Evolutionary conservation across 306 rosid genomes (phyloP), one percentile per base, ranked within the genome.

Genomic region (Gynostemma pentaphyllum): DNA sequence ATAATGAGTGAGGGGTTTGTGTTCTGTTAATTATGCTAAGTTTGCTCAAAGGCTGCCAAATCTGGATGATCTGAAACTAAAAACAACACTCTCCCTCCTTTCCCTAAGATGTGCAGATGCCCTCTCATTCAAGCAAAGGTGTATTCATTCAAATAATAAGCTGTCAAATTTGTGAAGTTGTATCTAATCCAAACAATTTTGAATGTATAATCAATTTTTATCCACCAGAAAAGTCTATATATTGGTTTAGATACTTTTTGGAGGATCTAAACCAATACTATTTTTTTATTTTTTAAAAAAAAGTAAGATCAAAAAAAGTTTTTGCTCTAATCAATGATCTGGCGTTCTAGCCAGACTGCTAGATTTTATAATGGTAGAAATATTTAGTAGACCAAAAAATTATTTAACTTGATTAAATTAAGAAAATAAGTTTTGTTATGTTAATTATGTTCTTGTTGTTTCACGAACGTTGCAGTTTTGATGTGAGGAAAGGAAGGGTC

Each of bases 181-280:
- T 36, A 19, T 32, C 65, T 21, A 22, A 22, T 60, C 47, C 29
- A 37, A 59, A 21, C 65, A 59, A 59, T 37, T 59, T 59, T 59
- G 65, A 59, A 37, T 59, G 47, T 59, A 21, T 37, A 21, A 59
- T 57, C 5, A 4, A 34, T 59, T 21, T 59, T 46, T n/a, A n/a
- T 21, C 21, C 40, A 54, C 1, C 42, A 4, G 21, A 3, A 19
- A 59, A 59, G 45, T 12, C 29, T 19, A 11, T 19, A 37, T 39
- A 21, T 21, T 12, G 5, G 13, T 59, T 37, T 57, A 12, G 1
- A 36, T 37, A 5, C 44, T 34, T 55, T 10, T 56, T 3, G 9
- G 39, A 55, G 32, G 55, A 55, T 0, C 39, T 11, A 29, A 13
- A n/a, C 4, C 12, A 11, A 16, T 3, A 22, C 32, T 23, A 16